Evolutionary conservation across 2,329 filamentous ascomycete genomes (phyloP), one percentile per base, ranked within the genome.

Genomic region (Helminthosporium solani): DNA sequence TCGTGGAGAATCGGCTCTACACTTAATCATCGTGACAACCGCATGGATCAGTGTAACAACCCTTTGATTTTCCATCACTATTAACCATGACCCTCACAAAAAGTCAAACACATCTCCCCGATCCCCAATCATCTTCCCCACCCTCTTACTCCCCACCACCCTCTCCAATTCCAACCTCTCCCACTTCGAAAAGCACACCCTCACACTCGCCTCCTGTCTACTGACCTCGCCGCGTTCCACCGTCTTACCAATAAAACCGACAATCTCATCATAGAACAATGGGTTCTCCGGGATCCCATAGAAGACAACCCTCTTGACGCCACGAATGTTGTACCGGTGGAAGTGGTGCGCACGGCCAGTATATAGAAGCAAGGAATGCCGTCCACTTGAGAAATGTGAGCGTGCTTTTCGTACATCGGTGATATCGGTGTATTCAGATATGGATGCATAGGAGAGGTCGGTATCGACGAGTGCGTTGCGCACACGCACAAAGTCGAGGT

Each of bases 341-440:
- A 97, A 97, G 71, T 99, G 94, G 71, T 99, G 94, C n/a, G 91
- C 88, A 48, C 94, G 85, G 68, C 95, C 92, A 2, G 91, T 95
- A 73, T 97, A 99, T 14, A 99, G 76, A 31, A 99, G 73, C 15
- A 97, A 80, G 16, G 83, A 83, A 66, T 96, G 88, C 14, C 90
- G 80, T 4, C 91, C 94, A 31, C 77, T 87, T 54, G 90, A 75
- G 71, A 99, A 97, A 66, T 96, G 88, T 11, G 88, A 91, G 19
- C 92, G 80, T 7, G 92, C 90, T 31, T 92, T 84, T 33, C 89
- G 86, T 23, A 90, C 86, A 54, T 95, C 90, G 7, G 84, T 80
- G 7, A 86, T 76, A 36, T 87, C 82, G 0, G 88, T 87, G 70
- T 97, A 97, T 71, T 99, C 94, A 46, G 87, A 91, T 30, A 99